Base-by-base conservation (phyloP, 2,329 filamentous ascomycete species). In the Aspergillus sojae region DNA sequence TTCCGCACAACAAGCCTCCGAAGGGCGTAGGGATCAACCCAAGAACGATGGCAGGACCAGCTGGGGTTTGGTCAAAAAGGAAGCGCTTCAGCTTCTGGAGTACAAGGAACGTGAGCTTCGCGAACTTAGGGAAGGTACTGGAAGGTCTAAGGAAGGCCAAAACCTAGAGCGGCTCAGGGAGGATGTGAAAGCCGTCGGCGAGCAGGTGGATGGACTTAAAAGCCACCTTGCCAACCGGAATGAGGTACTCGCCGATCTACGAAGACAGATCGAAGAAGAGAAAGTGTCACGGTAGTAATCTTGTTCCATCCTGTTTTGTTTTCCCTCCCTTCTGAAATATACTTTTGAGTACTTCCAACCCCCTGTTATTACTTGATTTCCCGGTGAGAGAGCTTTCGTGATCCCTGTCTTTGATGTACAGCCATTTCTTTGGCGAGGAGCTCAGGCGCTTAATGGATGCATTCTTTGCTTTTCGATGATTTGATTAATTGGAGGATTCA, bases 121-220 rank as follows among this genome's bases (percentile, higher is more conserved):
- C 91, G 76, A 82, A 66, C 93, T 78, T 90, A 95, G 79, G 86
- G 67, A 89, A 85, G 80, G 88, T 5, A 73, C 71, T 9, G 78
- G 78, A 4, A 67, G 76, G 82, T 72, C 78, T 58, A 88, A 89
- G 73, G 87, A 86, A 9, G 93, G 92, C 0, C 87, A 89, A 66
- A 87, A 86, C 65, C 77, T 98, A 65, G 91, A 93, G 79, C 88
- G 89, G 43, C 88, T 97, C 48, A 83, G 87, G 62, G 94, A 96
- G 43, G 95, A 99, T 79, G 86, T 99, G 75, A 86, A 91, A 72
- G 91, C 92, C 53, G 92, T 99, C n/a, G 90, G 87, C 73, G 94
- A 98, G 80, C 94, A 99, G 83, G 89, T 99, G 2, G 93, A 97
- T 68, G 93, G 94, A 0, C 78, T 99, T 68, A 93, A 96, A 81